A percentile compares a stretch with the other conserved stretches of the same genome.
Conservation (phyloP, 2,329 filamentous ascomycete species). For the Colletotrichum viniferum region DNA sequence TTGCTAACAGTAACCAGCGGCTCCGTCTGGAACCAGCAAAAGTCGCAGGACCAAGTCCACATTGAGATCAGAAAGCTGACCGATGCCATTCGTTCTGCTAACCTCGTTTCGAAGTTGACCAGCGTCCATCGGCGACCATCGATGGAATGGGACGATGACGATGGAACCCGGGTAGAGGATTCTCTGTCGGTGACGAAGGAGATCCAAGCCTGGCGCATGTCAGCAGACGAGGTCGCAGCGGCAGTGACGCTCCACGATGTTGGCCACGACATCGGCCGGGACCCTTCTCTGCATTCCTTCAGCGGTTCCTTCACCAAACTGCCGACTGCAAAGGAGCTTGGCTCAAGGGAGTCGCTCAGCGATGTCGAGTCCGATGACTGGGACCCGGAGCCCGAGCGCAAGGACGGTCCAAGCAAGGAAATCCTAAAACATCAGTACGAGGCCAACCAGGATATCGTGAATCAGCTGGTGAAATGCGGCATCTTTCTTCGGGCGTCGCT, state of each 20-base stretch:
- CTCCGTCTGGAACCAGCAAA: slow-evolving; percentile 25
- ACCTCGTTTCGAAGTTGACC: slow-evolving; percentile 14
- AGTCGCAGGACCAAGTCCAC: slow-evolving; percentile 30
- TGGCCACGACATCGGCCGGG: slow-evolving; percentile 3
- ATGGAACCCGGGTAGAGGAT: slow-evolving; percentile 8
- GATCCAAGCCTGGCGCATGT: slow-evolving; percentile 28
- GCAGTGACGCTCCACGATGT: slow-evolving; percentile 26
- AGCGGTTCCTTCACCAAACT: background rate
- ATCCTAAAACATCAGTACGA: slow-evolving; percentile 25
- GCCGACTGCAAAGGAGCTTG: background rate
- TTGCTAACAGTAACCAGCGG: slow-evolving; percentile 12
- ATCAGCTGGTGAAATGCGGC: slow-evolving; percentile 22
- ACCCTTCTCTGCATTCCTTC: background rate
- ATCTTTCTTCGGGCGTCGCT: slow-evolving; percentile 27
- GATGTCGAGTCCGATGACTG: slow-evolving; percentile 21
- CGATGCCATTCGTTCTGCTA: slow-evolving; percentile 24
- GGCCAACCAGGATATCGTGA: slow-evolving; percentile 28
- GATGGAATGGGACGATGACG: slow-evolving; percentile 15
- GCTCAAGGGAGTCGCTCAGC: background rate
- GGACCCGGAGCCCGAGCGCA: slow-evolving; percentile 28
- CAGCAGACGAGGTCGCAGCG: slow-evolving; percentile 29
- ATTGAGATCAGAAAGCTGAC: slow-evolving; percentile 28
- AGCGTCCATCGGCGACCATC: background rate
- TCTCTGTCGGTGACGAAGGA: slow-evolving; percentile 21
- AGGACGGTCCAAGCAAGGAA: slow-evolving; percentile 22